These are phyloP conservation scores for Lactifluus echinatus DNA, from an alignment of 768 basidiomycete species.

Conservation along the genomic window DNA sequence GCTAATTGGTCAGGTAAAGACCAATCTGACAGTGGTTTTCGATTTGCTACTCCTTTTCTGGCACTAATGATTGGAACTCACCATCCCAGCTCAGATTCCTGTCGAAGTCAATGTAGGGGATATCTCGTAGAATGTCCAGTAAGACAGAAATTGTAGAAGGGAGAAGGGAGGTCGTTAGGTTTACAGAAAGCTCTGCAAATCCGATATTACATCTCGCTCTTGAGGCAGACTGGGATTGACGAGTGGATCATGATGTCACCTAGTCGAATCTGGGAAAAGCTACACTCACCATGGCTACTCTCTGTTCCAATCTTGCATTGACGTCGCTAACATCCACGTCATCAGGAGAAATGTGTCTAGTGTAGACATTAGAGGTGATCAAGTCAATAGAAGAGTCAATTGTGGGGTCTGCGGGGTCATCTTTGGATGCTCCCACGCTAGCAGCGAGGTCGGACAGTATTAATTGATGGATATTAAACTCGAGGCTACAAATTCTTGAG, in stretches of 20 bases:
- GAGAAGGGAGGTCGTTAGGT: constrained; percentile 49
- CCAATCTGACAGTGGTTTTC: constrained; percentile 51
- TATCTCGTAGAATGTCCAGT: constrained; percentile 58
- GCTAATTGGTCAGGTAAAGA: constrained; percentile 79
- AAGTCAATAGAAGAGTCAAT: constrained; percentile 37
- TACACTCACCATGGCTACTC: constrained; percentile 52
- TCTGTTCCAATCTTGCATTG: constrained; percentile 24
- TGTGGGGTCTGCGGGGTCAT: constrained; percentile 17
- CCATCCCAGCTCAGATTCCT: constrained; percentile 73
- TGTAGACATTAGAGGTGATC: constrained; percentile 54
- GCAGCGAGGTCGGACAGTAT: constrained; percentile 21
- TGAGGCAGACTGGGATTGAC: constrained; percentile 46
- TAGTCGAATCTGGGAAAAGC: background rate
- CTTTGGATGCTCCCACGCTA: constrained; percentile 18
- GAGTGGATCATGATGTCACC: background rate
- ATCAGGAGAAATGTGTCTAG: constrained; percentile 23
- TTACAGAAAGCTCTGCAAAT: constrained; percentile 68
- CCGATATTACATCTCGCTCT: constrained; percentile 74
- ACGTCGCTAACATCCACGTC: constrained; percentile 2
- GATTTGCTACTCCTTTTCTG: background rate
- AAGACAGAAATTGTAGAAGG: constrained; percentile 49
- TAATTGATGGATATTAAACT: constrained; percentile 20
- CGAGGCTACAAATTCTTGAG: constrained; percentile 15
- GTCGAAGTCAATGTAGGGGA: constrained; percentile 73
- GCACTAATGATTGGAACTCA: constrained; percentile 25